These are phyloP conservation scores for Striga asiatica DNA, from an alignment of 257 asterid genomes.

Conservation along the genomic window DNA sequence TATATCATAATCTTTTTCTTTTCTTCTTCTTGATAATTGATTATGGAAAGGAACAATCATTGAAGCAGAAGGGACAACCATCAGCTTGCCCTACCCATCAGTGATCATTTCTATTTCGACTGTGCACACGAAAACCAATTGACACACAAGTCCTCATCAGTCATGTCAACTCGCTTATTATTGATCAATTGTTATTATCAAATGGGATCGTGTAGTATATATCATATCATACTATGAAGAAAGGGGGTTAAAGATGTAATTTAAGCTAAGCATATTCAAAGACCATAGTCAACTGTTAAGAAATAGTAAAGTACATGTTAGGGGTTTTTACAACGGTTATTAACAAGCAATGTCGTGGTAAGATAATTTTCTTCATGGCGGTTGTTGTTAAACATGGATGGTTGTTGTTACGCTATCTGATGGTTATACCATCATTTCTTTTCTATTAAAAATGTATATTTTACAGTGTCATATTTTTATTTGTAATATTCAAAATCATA, in stretches of 20 bases:
- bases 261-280: neutral
- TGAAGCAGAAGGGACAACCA: slow-evolving; percentile 15
- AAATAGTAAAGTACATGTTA: too few relatives aligned
- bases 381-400: too few relatives aligned
- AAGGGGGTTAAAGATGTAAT: neutral
- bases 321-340: too few relatives aligned
- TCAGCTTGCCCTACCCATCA: neutral
- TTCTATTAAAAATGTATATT: too few relatives aligned
- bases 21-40: neutral
- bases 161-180: neutral
- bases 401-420: too few relatives aligned
- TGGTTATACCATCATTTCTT: too few relatives aligned
- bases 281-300: too few relatives aligned
- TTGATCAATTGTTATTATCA: neutral
- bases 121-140: neutral
- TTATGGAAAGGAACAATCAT: slow-evolving; percentile 9
- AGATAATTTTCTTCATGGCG: too few relatives aligned
- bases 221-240: neutral
- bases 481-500: too few relatives aligned
- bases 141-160: neutral
- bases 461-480: too few relatives aligned
- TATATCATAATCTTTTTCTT: neutral
- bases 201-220: neutral
- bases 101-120: neutral
- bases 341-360: too few relatives aligned